phyloP scores from a whole-genome alignment of 1,139 yeast species.

The Meyerozyma athensensis region DNA sequence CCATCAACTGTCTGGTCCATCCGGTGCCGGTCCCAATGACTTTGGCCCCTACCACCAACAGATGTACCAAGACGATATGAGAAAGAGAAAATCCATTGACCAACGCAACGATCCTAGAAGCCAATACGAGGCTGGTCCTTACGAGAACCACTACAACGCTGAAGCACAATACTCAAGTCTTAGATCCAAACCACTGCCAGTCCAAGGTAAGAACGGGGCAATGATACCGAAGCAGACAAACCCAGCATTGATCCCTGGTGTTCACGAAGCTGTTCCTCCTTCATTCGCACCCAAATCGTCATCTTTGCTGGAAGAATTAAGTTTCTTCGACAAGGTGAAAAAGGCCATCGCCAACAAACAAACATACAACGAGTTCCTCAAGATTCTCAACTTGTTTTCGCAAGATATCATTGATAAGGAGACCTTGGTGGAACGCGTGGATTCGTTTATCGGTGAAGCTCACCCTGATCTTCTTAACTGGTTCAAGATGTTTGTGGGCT shows the following conservation, averaged over 20 bases:
- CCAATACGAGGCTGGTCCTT: slow-evolving; percentile 21
- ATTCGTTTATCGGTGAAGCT: slow-evolving; percentile 73
- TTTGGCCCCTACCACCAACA: slow-evolving; percentile 9
- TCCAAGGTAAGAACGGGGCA: slow-evolving; percentile 17
- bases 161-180: slow-evolving; percentile 54
- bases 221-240: slow-evolving; percentile 23
- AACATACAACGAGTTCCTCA: slow-evolving; percentile 85
- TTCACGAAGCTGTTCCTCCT: slow-evolving; percentile 83
- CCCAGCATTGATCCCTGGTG: slow-evolving; percentile 78
- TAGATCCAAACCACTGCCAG: slow-evolving; percentile 23
- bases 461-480: slow-evolving; percentile 78
- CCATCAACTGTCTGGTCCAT: slow-evolving; percentile 64
- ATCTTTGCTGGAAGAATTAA: slow-evolving; percentile 74
- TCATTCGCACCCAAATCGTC: slow-evolving; percentile 48
- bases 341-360: slow-evolving; percentile 87
- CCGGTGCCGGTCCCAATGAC: slow-evolving; percentile 26
- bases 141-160: slow-evolving; percentile 35
- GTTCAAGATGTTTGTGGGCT: slow-evolving; percentile 92
- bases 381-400: slow-evolving; percentile 78
- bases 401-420: slow-evolving; percentile 85
- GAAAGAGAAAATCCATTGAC: not conserved
- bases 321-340: slow-evolving; percentile 88
- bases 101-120: slow-evolving; percentile 1
- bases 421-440: slow-evolving; percentile 79
- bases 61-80: slow-evolving; percentile 5